Percentiles rank a stretch among this genome's conserved stretches.
Evolutionary conservation across 2,329 filamentous ascomycete species (phyloP).

Genomic region (Huntiella moniliformis): DNA sequence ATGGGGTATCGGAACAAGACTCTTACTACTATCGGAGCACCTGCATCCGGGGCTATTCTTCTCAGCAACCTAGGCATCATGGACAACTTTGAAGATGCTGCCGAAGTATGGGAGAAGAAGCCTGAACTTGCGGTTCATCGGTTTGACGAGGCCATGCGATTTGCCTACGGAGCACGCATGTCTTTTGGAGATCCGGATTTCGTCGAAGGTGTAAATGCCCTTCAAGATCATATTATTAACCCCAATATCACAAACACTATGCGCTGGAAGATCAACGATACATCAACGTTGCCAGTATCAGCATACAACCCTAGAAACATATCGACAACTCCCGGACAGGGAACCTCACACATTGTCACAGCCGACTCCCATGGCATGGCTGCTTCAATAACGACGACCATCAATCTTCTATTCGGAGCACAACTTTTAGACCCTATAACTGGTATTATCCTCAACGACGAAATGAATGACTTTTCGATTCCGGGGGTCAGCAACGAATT

Average conservation of each 20-base stretch:
- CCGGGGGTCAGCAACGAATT: conserved; percentile 63
- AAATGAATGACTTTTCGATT: conserved; percentile 71
- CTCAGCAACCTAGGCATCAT: conserved; percentile 66
- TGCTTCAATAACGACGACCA: conserved; percentile 65
- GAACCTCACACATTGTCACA: conserved; percentile 55
- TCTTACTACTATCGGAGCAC: conserved; percentile 51
- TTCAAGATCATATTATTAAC: conserved; percentile 48
- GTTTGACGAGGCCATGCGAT: conserved; percentile 73
- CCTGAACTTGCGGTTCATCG: conserved; percentile 58
- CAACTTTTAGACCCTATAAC: conserved; percentile 62
- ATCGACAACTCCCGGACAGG: conserved; percentile 49
- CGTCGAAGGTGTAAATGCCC: conserved; percentile 37
- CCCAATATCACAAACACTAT: conserved; percentile 37
- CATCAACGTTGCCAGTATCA: conserved; percentile 48
- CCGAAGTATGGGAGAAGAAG: conserved; percentile 16
- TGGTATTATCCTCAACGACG: conserved; percentile 60
- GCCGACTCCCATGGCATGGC: conserved; percentile 58
- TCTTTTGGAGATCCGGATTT: conserved; percentile 68
- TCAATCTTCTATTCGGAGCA: conserved; percentile 75
- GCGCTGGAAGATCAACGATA: conserved; percentile 50
- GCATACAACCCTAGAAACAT: conserved; percentile 54
- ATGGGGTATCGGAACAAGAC: conserved; percentile 52
- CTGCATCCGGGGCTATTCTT: conserved; percentile 59
- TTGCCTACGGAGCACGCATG: conserved; percentile 65
- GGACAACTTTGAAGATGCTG: conserved; percentile 48